Evolutionary conservation across 768 basidiomycete species (phyloP).

Genomic region (Calocybe indica): DNA sequence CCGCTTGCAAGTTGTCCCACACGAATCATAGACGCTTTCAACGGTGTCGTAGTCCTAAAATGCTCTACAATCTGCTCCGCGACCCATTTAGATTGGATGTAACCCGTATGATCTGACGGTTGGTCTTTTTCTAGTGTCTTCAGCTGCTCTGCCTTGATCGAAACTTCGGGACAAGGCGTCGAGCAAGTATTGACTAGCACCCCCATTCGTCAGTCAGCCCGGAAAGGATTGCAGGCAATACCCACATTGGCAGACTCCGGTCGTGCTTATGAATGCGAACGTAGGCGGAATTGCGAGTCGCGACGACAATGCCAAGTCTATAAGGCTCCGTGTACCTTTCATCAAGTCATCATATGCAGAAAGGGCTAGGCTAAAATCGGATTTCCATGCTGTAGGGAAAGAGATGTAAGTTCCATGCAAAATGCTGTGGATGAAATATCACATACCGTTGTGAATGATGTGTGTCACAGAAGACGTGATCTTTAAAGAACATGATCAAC

Average conservation of each 20-base stretch:
- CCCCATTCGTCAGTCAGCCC: too few species aligned
- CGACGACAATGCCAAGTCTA: slow-evolving; percentile 32
- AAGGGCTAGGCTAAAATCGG: slow-evolving; percentile 41
- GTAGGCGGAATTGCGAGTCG: slow-evolving; percentile 15
- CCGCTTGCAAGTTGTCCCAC: slow-evolving; percentile 32
- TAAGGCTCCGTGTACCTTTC: slow-evolving; percentile 30
- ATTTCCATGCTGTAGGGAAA: slow-evolving; percentile 30
- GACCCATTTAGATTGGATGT: slow-evolving; percentile 38
- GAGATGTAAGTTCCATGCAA: not conserved
- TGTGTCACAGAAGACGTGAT: not conserved
- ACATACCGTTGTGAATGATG: slow-evolving; percentile 6
- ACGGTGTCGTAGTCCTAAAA: slow-evolving; percentile 8
- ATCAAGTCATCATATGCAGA: slow-evolving; percentile 38
- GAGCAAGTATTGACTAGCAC: too few species aligned
- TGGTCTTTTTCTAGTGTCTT: too few species aligned
- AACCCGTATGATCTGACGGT: slow-evolving; percentile 6
- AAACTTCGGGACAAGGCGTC: too few species aligned
- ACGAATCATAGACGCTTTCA: slow-evolving; percentile 21
- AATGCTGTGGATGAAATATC: not conserved
- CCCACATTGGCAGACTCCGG: slow-evolving; percentile 19
- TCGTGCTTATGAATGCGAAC: slow-evolving; percentile 33
- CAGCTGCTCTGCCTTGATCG: too few species aligned
- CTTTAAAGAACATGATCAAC: not conserved
- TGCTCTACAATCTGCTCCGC: slow-evolving; percentile 29
- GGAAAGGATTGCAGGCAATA: slow-evolving; percentile 3